Percentiles rank a stretch among this genome's conserved stretches.
Evolutionary conservation across 306 rosid genomes (phyloP).

Genomic region (Gillenia trifoliata): DNA sequence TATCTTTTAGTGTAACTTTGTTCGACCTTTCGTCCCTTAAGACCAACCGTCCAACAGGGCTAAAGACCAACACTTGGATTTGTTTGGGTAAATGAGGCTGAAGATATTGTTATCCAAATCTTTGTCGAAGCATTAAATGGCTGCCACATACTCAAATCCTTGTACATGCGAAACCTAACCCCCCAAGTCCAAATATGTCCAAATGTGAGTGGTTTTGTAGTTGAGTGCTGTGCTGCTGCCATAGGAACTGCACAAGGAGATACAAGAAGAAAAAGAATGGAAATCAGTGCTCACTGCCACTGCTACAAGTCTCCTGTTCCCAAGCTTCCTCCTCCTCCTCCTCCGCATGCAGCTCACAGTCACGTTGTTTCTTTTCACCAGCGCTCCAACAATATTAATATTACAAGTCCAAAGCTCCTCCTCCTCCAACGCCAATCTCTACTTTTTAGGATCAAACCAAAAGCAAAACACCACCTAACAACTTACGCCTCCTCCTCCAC

Average conservation of each 20-base stretch:
- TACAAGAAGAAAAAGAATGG: background rate
- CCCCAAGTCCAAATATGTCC: no score
- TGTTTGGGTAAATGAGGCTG: no score
- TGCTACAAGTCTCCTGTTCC: background rate
- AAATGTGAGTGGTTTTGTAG: no score
- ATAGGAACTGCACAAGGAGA: background rate
- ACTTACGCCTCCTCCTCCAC: conserved; percentile 25
- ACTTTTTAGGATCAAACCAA: conserved; percentile 16
- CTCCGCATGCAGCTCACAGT: conserved; percentile 9
- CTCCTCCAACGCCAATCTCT: conserved; percentile 2
- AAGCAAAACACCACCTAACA: background rate
- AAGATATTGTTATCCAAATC: conserved; percentile 36
- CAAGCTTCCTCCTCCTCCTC: background rate
- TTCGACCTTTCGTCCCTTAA: no score
- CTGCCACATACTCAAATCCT: conserved; percentile 33
- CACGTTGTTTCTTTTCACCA: conserved; percentile 2
- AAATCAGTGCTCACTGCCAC: background rate
- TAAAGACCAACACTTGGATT: no score
- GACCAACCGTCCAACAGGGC: no score
- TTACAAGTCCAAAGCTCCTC: no score
- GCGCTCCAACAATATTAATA: conserved; percentile 29
- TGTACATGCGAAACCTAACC: no score
- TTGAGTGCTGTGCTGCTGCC: background rate
- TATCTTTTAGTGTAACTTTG: no score
- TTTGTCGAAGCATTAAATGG: conserved; percentile 41